phyloP scores from a whole-genome alignment of 805 yeast genomes.

The Metschnikowia dekortorum region DNA sequence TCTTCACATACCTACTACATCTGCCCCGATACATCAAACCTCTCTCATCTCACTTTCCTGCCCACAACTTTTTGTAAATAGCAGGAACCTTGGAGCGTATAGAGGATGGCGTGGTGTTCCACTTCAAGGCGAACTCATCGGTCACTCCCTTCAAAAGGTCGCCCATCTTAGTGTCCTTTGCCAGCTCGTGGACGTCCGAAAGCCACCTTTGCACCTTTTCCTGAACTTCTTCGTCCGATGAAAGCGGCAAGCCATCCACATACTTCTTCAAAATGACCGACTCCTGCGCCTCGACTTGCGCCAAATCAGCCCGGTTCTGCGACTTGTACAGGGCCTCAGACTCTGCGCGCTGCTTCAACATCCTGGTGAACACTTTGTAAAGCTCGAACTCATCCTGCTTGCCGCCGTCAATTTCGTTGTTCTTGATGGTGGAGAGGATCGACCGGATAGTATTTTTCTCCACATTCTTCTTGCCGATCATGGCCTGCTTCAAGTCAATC shows the following conservation, averaged over 20 bases:
- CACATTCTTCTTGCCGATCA: conserved; percentile 20
- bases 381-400: conserved; percentile 20
- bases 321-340: conserved; percentile 44
- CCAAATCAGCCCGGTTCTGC: conserved; percentile 49
- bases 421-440: conserved; percentile 40
- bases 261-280: conserved; percentile 38
- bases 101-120: conserved; percentile 19
- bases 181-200: conserved; percentile 1
- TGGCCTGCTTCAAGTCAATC: conserved; percentile 22
- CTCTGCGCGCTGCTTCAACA: conserved; percentile 47
- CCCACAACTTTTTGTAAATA: conserved; percentile 16
- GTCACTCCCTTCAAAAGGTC: conserved; percentile 12
- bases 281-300: conserved; percentile 49
- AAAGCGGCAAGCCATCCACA: conserved; percentile 40
- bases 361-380: conserved; percentile 24
- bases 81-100: conserved; percentile 18
- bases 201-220: conserved; percentile 26
- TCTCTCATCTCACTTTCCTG: conserved; percentile 5
- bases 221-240: conserved; percentile 40
- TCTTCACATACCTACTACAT: no score
- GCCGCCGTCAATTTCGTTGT: conserved; percentile 27
- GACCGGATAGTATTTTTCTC: conserved; percentile 43
- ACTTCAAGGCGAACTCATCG: conserved; percentile 16
- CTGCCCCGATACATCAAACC: not conserved
- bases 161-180: conserved; percentile 5